Evolutionary conservation across 140 eudicot species (phyloP).

Genomic region (Cichorium intybus): DNA sequence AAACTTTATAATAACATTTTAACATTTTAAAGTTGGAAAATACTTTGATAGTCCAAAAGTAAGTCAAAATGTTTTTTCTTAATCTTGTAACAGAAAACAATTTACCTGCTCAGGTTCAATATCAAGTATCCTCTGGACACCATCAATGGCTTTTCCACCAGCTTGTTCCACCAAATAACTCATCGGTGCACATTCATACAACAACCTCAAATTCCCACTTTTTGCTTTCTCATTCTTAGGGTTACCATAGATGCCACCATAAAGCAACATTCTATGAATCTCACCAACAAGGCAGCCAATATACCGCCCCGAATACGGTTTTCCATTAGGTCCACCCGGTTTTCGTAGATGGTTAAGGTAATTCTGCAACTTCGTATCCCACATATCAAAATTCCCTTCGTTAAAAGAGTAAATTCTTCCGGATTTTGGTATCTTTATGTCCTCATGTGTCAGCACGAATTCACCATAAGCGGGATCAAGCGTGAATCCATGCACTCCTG

Average conservation of each 20-base stretch:
- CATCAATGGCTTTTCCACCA: constrained; percentile 86
- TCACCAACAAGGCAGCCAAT: constrained; percentile 93
- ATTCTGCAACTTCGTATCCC: constrained; percentile 56
- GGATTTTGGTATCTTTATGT: constrained; percentile 67
- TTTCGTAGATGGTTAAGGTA: constrained; percentile 57
- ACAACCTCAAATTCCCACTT: constrained; percentile 76
- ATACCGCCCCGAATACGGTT: constrained; percentile 75
- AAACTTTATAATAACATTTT: neutral
- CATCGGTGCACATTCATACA: constrained; percentile 95
- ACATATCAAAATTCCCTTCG: constrained; percentile 71
- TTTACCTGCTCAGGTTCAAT: constrained; percentile 66
- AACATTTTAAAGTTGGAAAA: constrained; percentile 8
- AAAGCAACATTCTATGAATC: constrained; percentile 72
- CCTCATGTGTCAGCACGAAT: constrained; percentile 67
- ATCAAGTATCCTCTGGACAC: constrained; percentile 69
- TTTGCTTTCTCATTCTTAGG: constrained; percentile 58
- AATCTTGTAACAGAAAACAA: neutral
- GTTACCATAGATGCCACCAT: constrained; percentile 83
- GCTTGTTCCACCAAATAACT: constrained; percentile 89
- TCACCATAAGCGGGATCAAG: constrained; percentile 71
- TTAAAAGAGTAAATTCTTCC: constrained; percentile 77
- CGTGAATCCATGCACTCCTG: constrained; percentile 62
- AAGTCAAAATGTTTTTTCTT: neutral
- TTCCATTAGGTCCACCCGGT: constrained; percentile 76
- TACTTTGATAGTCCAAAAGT: constrained; percentile 2